Evolutionary conservation across 345 rosid genomes (phyloP).

Genomic region (Acer yangbiense): DNA sequence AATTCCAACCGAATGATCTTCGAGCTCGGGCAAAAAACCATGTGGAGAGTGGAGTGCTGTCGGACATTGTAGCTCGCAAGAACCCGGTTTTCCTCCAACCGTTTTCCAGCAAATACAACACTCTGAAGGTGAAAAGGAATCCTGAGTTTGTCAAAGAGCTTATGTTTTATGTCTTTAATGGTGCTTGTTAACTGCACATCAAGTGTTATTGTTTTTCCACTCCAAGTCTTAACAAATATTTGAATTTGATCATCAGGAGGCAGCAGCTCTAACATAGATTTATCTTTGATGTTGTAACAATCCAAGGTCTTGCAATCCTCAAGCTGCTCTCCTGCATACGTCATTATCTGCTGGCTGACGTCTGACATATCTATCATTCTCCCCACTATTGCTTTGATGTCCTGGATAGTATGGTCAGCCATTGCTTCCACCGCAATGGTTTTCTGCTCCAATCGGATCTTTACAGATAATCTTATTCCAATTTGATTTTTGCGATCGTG

Average conservation of each 20-base stretch:
- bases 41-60: conserved; percentile 30
- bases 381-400: conserved; percentile 33
- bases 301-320: conserved; percentile 35
- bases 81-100: conserved; percentile 15
- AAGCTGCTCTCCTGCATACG: conserved; percentile 31
- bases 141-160: conserved; percentile 22
- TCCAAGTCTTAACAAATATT: conserved; percentile 29
- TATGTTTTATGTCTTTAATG: conserved; percentile 19
- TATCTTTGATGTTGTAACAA: conserved; percentile 34
- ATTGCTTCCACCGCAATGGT: too few species aligned
- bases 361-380: conserved; percentile 12
- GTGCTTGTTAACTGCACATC: conserved; percentile 24
- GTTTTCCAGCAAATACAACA: conserved; percentile 30
- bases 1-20: neutral
- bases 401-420: conserved; percentile 9
- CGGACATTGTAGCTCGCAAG: conserved; percentile 34
- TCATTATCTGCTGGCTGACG: neutral
- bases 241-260: neutral
- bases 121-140: conserved; percentile 10
- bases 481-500: too few species aligned
- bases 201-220: conserved; percentile 29
- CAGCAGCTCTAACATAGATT: conserved; percentile 24
- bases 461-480: too few species aligned
- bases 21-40: neutral
- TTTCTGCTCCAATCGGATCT: too few species aligned